A percentile compares a stretch with the other conserved stretches of the same genome.
phyloP scores from a whole-genome alignment of 768 basidiomycete species.

The Xanthoconium purpureum region DNA sequence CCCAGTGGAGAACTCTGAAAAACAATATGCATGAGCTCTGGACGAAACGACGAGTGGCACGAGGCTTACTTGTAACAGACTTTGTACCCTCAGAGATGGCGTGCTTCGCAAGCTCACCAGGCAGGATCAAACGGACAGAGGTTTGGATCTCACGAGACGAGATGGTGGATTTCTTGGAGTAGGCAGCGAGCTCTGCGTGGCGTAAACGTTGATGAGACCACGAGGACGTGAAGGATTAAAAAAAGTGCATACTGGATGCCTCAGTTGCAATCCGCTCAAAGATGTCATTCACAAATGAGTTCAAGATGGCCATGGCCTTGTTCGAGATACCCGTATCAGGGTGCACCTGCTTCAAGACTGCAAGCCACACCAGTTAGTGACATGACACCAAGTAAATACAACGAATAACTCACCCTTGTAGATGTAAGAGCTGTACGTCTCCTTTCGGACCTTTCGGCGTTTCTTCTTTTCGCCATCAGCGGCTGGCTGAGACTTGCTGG shows the following conservation, averaged over 20 bases:
- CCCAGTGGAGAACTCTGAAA: constrained; percentile 57
- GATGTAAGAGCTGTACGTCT: constrained; percentile 84
- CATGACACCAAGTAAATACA: not conserved
- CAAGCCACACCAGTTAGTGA: not conserved
- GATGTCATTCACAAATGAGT: constrained; percentile 84
- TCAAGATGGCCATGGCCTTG: constrained; percentile 82
- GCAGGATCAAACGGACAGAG: constrained; percentile 76
- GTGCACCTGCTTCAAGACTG: constrained; percentile 88
- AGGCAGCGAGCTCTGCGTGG: constrained; percentile 68
- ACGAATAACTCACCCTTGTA: constrained; percentile 56
- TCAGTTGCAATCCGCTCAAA: constrained; percentile 78
- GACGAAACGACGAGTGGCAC: not conserved
- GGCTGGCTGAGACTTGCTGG: constrained; percentile 50
- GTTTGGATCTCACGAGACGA: constrained; percentile 92
- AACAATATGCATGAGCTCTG: constrained; percentile 9
- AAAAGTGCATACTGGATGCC: constrained; percentile 53
- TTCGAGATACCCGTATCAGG: constrained; percentile 92
- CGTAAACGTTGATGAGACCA: constrained; percentile 1
- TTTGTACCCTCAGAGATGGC: constrained; percentile 85
- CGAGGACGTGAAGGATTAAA: not conserved
- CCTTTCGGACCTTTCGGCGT: constrained; percentile 75
- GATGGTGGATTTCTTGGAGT: constrained; percentile 88
- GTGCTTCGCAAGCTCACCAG: constrained; percentile 84
- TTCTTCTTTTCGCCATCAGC: constrained; percentile 75
- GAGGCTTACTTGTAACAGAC: constrained; percentile 60